phyloP scores from a whole-genome alignment of 306 rosid species.

The Castanea crenata region DNA sequence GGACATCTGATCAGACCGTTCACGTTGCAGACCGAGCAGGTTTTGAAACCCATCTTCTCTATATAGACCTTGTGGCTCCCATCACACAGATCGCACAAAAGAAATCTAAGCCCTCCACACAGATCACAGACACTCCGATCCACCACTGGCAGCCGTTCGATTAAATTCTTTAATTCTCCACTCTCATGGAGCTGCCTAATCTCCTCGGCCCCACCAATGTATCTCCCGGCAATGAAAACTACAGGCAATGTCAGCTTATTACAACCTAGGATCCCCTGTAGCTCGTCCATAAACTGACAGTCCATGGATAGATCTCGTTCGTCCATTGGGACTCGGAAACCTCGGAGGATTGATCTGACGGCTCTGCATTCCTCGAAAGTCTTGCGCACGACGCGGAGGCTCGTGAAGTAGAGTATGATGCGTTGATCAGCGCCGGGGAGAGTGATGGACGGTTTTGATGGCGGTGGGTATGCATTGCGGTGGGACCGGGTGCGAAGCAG shows the following conservation, averaged over 20 bases:
- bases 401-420: conserved; percentile 67
- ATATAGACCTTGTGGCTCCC: conserved; percentile 76
- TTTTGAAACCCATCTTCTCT: conserved; percentile 49
- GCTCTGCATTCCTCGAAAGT: conserved; percentile 71
- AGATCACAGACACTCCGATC: conserved; percentile 35
- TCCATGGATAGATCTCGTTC: conserved; percentile 87
- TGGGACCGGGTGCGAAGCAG: conserved; percentile 42
- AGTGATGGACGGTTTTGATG: conserved; percentile 4
- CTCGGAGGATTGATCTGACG: conserved; percentile 61
- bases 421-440: conserved; percentile 42
- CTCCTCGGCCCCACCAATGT: conserved; percentile 73
- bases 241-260: conserved; percentile 46
- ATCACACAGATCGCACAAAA: conserved; percentile 60
- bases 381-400: conserved; percentile 79
- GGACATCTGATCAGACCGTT: conserved; percentile 75
- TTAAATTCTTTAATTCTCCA: conserved; percentile 56
- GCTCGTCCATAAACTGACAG: conserved; percentile 47
- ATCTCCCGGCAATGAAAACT: conserved; percentile 62
- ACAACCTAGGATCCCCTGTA: conserved; percentile 46
- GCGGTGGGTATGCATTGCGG: not conserved
- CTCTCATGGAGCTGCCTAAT: conserved; percentile 49
- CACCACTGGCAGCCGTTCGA: conserved; percentile 54
- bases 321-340: conserved; percentile 59
- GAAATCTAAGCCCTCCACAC: conserved; percentile 74
- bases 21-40: conserved; percentile 51